phyloP scores from a whole-genome alignment of 345 rosid species.

The Brassica nigra region DNA sequence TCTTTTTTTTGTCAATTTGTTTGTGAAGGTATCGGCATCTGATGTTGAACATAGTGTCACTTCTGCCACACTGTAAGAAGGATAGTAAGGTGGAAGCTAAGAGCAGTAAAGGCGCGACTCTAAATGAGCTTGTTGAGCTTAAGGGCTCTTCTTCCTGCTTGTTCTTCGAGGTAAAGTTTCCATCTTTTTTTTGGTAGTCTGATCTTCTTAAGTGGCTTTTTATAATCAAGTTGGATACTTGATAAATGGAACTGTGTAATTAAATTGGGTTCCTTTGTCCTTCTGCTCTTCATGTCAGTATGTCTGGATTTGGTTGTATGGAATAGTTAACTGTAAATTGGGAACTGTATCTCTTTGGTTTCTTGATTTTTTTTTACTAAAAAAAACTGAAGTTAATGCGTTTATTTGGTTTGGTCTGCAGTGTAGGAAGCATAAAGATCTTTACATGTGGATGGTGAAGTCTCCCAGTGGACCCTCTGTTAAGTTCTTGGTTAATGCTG shows the following conservation, averaged over 20 bases:
- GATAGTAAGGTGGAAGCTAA: constrained; percentile 87
- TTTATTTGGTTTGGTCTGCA: constrained; percentile 31
- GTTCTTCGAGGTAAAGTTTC: constrained; percentile 77
- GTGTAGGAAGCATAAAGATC: constrained; percentile 97
- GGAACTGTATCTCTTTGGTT: too few relatives aligned
- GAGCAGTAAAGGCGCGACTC: constrained; percentile 71
- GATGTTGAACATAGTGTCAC: constrained; percentile 92
- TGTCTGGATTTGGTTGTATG: too few relatives aligned
- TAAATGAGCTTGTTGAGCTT: constrained; percentile 90
- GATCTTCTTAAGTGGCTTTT: too few relatives aligned
- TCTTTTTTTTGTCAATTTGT: neutral
- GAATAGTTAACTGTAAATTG: too few relatives aligned
- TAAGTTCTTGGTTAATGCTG: constrained; percentile 93
- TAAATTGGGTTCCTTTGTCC: neutral
- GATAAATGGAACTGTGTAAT: neutral
- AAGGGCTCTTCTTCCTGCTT: constrained; percentile 80
- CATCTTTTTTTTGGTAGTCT: neutral
- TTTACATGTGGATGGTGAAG: constrained; percentile 92
- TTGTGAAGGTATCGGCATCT: constrained; percentile 76
- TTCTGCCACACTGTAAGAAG: constrained; percentile 93
- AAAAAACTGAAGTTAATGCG: too few relatives aligned
- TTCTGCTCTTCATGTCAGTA: constrained; percentile 27
- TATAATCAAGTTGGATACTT: too few relatives aligned
- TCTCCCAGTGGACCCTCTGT: constrained; percentile 86
- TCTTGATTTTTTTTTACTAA: too few relatives aligned